Base-by-base conservation (phyloP, 148 eudicot genomes). In the Rheum nobile region DNA sequence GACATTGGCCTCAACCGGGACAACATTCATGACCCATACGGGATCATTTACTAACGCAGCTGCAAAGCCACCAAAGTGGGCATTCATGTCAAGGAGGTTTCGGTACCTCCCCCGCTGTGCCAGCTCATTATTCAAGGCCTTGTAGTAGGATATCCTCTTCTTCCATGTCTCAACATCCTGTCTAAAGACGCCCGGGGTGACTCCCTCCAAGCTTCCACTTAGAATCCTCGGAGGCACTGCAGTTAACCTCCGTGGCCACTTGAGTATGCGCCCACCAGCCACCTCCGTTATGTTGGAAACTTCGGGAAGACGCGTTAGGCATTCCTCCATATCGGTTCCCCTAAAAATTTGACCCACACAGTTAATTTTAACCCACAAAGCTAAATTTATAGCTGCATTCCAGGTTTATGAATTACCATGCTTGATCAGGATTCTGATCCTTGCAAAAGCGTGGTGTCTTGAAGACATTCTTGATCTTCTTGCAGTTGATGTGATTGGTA, bases 51-150 rank as follows among this genome's bases (percentile, higher is more conserved):
- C 82, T 8, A 89, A 79, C 7, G 92, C 91, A 75, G 97, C 96
- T 4, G 97, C 97, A 79, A 95, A 95, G n/a, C 98, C 98, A 65
- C 97, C 98, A 74, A 95, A 87, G 38, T 87, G 57, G n/a, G 97
- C 87, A 74, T 95, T 95, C 98, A 95, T 95, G 68, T 95, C 97
- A 17, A 95, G 85, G 67, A 95, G 44, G 68, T 95, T 95, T 5
- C 98, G 79, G 59, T 91, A 95, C 79, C 96, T 77, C 17, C 96
- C 91, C 35, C 38, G 19, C 75, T 89, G 86, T 19, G 83, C 91
- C 24, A 91, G 71, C 79, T 89, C 89, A 67, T 67, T 41, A 74
- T 85, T 87, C 2, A 84, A 41, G 1, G 74, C 41, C 81, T 81
- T 94, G 82, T 91, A 93, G 32, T 84, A 77, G 1, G 85, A 50